Base-by-base conservation (phyloP, 192 early-diverging fungal species). In the Oehlia diaphana region DNA sequence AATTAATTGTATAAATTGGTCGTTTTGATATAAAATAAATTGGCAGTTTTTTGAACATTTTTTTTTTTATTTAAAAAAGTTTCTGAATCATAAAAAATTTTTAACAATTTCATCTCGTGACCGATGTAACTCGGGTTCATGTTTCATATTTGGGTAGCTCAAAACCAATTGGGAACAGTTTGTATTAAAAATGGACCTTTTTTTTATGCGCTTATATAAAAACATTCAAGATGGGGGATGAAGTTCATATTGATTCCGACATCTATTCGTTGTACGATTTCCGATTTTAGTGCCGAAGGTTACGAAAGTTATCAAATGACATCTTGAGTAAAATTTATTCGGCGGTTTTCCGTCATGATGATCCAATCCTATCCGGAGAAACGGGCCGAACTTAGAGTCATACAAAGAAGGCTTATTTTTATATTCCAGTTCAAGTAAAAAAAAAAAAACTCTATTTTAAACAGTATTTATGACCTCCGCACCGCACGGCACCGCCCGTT, bases 291-390 rank as follows among this genome's bases (percentile, higher is more conserved):
- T 67, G 65, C 33, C 65, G 65, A 66, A 31, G 65, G 39, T 42
- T 42, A 42, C 39, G 39, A 42, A 42, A 42, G 7, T 42, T 26
- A 13, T 21, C 33, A 26, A 67, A 67, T 67, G 10, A 31, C 6
- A 16, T 28, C 31, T 42, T 10, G 10, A 31, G 26, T 7, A 33
- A 35, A 28, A 21, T 67, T 26, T 13, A 67, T 26, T 26, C 65
- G 26, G 23, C 28, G 65, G 65, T 26, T 33, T 67, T 49, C 71
- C 71, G 35, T 47, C 13, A 73, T 16, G 13, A 42, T 77, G 61
- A 66, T 65, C n/a, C 49, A 77, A 65, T 77, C 63, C 75, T 61
- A 65, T 78, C 77, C 77, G 77, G 77, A 78, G 77, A 69, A 53
- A 69, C 66, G 77, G 66, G 42, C 77, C 77, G 77, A 68, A 44